Percentiles rank a stretch among this genome's conserved stretches.
phyloP scores from a whole-genome alignment of 176 grass and related monocot species.

The Cenchrus fungigraminus region DNA sequence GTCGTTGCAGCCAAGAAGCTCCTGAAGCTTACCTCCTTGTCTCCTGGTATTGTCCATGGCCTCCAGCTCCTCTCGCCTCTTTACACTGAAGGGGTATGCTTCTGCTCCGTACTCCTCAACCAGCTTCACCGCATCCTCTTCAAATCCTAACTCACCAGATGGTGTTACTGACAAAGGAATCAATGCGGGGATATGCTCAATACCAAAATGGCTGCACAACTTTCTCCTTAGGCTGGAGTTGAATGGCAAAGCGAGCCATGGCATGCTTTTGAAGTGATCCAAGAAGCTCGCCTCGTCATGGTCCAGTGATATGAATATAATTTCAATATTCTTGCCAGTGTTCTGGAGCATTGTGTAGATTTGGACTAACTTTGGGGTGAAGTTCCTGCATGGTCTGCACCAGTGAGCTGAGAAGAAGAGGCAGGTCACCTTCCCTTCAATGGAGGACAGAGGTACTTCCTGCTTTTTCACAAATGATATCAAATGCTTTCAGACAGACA shows the following conservation, averaged over 20 bases:
- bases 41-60: constrained; percentile 52
- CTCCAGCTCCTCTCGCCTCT: constrained; percentile 50
- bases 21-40: constrained; percentile 52
- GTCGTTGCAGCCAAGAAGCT: constrained; percentile 55
- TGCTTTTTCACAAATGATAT: constrained; percentile 6
- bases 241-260: constrained; percentile 64
- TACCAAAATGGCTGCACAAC: constrained; percentile 22
- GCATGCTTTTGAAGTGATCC: constrained; percentile 54
- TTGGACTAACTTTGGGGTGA: constrained; percentile 50
- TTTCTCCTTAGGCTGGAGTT: constrained; percentile 20
- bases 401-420: constrained; percentile 65
- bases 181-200: constrained; percentile 51
- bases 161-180: constrained; percentile 40
- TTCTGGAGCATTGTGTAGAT: constrained; percentile 39
- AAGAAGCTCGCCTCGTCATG: constrained; percentile 41
- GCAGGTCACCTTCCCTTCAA: constrained; percentile 49
- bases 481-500: background rate
- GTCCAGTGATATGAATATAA: constrained; percentile 59
- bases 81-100: constrained; percentile 52
- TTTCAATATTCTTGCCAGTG: constrained; percentile 42
- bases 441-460: constrained; percentile 47
- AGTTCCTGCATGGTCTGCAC: constrained; percentile 59
- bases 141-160: constrained; percentile 16
- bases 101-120: constrained; percentile 53
- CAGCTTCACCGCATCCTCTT: constrained; percentile 53